phyloP scores from a whole-genome alignment of 805 yeast genomes.

The Clavispora vitiphila region DNA sequence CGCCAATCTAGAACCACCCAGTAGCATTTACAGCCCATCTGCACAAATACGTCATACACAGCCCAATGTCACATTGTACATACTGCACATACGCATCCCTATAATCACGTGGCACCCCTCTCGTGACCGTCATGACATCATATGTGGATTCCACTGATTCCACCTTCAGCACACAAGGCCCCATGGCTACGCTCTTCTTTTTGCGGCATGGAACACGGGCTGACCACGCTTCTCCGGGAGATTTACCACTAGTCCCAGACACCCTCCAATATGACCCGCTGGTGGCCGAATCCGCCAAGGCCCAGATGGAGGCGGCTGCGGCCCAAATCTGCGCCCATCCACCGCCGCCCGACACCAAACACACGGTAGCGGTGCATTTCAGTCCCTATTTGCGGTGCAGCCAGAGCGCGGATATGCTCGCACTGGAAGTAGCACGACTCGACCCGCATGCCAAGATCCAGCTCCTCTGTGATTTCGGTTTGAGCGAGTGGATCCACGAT shows the following conservation, averaged over 20 bases:
- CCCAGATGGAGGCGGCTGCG: conserved; percentile 25
- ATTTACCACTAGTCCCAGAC: conserved; percentile 24
- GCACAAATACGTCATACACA: neutral
- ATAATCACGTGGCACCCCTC: neutral
- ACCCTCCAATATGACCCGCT: conserved; percentile 36
- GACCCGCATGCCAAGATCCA: conserved; percentile 31
- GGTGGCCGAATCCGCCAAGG: conserved; percentile 23
- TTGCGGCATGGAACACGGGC: conserved; percentile 41
- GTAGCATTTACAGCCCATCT: neutral
- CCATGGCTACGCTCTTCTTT: conserved; percentile 39
- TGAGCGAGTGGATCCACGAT: conserved; percentile 44
- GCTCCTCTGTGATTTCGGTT: conserved; percentile 40
- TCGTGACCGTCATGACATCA: conserved; percentile 1
- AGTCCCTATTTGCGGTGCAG: conserved; percentile 41
- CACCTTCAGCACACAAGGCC: neutral
- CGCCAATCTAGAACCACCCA: neutral
- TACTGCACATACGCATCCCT: neutral
- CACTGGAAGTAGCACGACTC: conserved; percentile 27
- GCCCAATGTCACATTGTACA: neutral
- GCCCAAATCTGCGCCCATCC: conserved; percentile 16
- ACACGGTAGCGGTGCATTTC: conserved; percentile 32
- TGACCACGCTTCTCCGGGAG: conserved; percentile 28
- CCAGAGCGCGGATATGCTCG: conserved; percentile 38
- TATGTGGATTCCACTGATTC: neutral
- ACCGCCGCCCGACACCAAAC: conserved; percentile 10